These are phyloP conservation scores for Candida jianshihensis DNA, from an alignment of 805 yeast species.

Conservation along the genomic window DNA sequence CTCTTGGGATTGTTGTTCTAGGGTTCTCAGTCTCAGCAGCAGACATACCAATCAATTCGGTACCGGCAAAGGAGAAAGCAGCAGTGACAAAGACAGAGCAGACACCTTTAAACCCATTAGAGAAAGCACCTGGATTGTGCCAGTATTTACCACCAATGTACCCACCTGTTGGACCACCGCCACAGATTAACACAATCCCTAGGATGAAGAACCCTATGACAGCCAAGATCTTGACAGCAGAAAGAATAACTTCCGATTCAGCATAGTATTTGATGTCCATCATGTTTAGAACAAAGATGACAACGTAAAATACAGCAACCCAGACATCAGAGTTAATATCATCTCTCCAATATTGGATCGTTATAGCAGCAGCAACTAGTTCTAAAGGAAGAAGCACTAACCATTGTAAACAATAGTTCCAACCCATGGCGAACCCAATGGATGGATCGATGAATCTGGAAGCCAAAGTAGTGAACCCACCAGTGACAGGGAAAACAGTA, in stretches of 20 bases:
- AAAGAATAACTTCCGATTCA: constrained; percentile 46
- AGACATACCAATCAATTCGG: constrained; percentile 50
- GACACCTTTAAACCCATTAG: constrained; percentile 43
- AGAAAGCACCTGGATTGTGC: constrained; percentile 60
- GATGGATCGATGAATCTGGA: constrained; percentile 51
- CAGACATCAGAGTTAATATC: constrained; percentile 39
- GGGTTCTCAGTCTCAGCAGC: constrained; percentile 52
- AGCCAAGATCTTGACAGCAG: constrained; percentile 66
- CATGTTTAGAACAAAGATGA: constrained; percentile 40
- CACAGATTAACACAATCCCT: constrained; percentile 50
- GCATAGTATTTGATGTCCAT: constrained; percentile 51
- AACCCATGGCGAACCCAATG: constrained; percentile 56
- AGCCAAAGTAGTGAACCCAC: constrained; percentile 55
- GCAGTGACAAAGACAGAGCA: constrained; percentile 46
- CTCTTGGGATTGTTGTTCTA: constrained; percentile 51
- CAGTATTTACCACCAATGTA: constrained; percentile 39
- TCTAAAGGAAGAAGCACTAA: constrained; percentile 43
- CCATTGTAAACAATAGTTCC: constrained; percentile 51
- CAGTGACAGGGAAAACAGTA: constrained; percentile 61
- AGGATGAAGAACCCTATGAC: constrained; percentile 54
- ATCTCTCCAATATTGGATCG: constrained; percentile 44
- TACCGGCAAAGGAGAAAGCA: constrained; percentile 57
- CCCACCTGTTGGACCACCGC: constrained; percentile 48
- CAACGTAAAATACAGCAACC: constrained; percentile 41
- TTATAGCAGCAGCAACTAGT: constrained; percentile 46